Evolutionary conservation across 345 rosid species (phyloP).

Genomic region (Syzygium grande): DNA sequence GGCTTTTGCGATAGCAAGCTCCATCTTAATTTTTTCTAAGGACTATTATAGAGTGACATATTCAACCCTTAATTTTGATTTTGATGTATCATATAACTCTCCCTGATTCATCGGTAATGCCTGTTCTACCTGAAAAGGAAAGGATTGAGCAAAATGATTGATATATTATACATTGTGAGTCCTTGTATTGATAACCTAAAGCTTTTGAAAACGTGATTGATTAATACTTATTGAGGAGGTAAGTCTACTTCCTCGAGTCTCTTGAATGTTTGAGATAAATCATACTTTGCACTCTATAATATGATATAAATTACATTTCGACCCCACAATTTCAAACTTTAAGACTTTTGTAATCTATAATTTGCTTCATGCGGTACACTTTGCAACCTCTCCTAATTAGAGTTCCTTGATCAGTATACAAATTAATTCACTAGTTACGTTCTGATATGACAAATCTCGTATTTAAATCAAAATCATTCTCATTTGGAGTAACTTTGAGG

Average conservation of each 20-base stretch:
- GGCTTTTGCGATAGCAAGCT: not conserved
- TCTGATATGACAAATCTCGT: not conserved
- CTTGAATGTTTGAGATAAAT: not conserved
- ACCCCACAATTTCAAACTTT: not conserved
- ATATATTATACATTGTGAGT: not conserved
- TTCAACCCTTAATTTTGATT: not conserved
- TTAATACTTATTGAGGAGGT: not conserved
- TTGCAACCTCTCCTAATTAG: not conserved
- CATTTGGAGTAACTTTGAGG: no score
- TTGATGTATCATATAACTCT: not conserved
- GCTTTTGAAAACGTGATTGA: not conserved
- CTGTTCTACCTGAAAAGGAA: not conserved
- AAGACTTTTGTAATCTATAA: not conserved
- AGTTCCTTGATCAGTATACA: not conserved
- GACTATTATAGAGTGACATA: no score
- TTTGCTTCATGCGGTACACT: not conserved
- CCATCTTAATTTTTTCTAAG: not conserved
- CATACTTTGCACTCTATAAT: not conserved
- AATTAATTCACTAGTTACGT: not conserved
- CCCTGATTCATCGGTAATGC: not conserved
- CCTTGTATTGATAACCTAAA: not conserved
- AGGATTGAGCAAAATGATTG: not conserved
- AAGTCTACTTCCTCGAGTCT: not conserved
- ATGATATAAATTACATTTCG: not conserved
- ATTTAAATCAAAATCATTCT: not conserved